These are phyloP conservation scores for Spathaspora sp. DNA, from an alignment of 1,139 yeast genomes.

Conservation along the genomic window DNA sequence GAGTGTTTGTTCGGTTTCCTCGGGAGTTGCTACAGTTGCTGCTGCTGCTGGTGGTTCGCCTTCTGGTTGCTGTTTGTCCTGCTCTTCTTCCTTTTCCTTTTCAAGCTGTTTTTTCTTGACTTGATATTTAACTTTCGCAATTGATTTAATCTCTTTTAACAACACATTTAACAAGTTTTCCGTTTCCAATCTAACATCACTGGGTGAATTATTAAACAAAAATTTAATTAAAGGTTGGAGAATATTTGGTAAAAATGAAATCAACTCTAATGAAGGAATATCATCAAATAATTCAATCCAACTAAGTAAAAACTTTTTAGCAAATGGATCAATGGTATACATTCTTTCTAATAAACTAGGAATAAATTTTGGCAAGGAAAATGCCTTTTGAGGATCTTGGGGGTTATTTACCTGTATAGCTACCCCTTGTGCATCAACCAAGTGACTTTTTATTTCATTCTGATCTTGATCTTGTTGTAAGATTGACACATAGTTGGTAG, in stretches of 20 bases:
- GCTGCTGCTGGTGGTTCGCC: slow-evolving; percentile 16
- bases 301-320: slow-evolving; percentile 85
- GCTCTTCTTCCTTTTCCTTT: slow-evolving; percentile 11
- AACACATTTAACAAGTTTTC: slow-evolving; percentile 73
- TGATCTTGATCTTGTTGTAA: slow-evolving; percentile 56
- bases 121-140: slow-evolving; percentile 64
- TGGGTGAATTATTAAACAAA: slow-evolving; percentile 73
- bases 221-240: slow-evolving; percentile 82
- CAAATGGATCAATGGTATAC: slow-evolving; percentile 89
- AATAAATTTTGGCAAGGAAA: slow-evolving; percentile 82
- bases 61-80: slow-evolving; percentile 8
- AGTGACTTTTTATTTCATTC: slow-evolving; percentile 43
- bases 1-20: slow-evolving; percentile 7
- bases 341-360: slow-evolving; percentile 89
- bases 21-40: background rate
- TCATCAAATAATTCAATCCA: slow-evolving; percentile 92
- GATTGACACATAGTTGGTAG: slow-evolving; percentile 86
- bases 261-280: slow-evolving; percentile 86
- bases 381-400: slow-evolving; percentile 71
- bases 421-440: slow-evolving; percentile 49
- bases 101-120: slow-evolving; percentile 35
- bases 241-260: slow-evolving; percentile 85
- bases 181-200: slow-evolving; percentile 86
- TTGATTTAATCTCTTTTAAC: slow-evolving; percentile 75
- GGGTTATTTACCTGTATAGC: slow-evolving; percentile 62